Base-by-base conservation (phyloP, 179 eudicot genomes). In the Beta lomatogona region DNA sequence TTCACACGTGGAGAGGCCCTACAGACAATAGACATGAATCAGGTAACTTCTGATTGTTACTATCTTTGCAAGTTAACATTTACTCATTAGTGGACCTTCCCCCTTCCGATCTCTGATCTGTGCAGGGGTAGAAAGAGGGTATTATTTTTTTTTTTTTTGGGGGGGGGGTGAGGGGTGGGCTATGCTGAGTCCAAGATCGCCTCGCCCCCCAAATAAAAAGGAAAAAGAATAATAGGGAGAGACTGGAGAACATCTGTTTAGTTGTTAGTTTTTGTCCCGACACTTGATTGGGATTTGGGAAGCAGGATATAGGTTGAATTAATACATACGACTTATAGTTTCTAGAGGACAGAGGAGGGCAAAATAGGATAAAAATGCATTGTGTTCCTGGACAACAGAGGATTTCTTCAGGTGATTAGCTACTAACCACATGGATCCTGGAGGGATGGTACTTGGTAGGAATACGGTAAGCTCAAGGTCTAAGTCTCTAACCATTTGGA, bases 1-100 rank as follows among this genome's bases (percentile, higher is more conserved):
- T 95, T 95, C 82, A 95, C 99, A 69, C 98, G 99, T 75, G 99
- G 99, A 83, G 99, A 95, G 88, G 99, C 98, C 68, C 85, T 95
- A 76, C 99, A 95, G 83, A 92, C 97, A 18, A 95, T 95, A 83
- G 99, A 95, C 90, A 95, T 94, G 99, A 95, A 95, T 85, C 99
- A 95, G 98, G 99, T 92, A 13, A 84, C n/a, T 25, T 54, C 19
- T 66, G 19, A 44, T 55, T 60, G 63, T 74, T 71, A 57, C 67
- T 76, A 13, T 64, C 65, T 66, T 76, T 12, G 41, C 16, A 13
- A 58, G 64, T 58, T 19, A 48, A 55, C 28, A 66, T 64, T 71
- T 22, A 58, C 50, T 45, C 13, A 59, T 73, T 45, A 28, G 19
- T 75, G 50, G 44, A 48, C 53, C 55, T 54, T 50, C 76, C 65